phyloP scores from a whole-genome alignment of 2,329 filamentous ascomycete species.

The Aspergillus sp. region DNA sequence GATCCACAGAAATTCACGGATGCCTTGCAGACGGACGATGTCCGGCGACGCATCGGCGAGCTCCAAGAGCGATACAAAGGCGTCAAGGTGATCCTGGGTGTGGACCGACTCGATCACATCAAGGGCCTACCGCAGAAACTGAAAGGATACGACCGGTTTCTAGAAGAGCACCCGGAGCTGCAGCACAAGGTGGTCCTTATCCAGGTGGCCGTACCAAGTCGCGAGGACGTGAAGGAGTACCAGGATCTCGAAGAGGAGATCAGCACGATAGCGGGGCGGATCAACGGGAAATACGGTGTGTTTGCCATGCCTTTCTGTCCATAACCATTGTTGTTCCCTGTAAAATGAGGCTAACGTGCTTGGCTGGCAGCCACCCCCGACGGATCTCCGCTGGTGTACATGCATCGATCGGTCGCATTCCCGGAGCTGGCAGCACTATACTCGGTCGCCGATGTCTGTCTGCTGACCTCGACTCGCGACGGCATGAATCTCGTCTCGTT shows the following conservation, averaged over 20 bases:
- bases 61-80: conserved; percentile 82
- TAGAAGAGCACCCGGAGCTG: conserved; percentile 90
- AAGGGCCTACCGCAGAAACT: conserved; percentile 95
- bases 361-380: conserved; percentile 67
- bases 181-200: conserved; percentile 90
- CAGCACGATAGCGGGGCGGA: conserved; percentile 87
- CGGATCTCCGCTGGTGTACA: conserved; percentile 94
- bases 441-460: conserved; percentile 79
- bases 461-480: conserved; percentile 86
- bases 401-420: conserved; percentile 90
- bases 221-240: conserved; percentile 87
- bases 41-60: conserved; percentile 74
- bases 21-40: conserved; percentile 70
- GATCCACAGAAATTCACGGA: conserved; percentile 91
- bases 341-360: not conserved
- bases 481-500: conserved; percentile 98
- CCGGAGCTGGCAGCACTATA: conserved; percentile 93
- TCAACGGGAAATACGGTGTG: conserved; percentile 82
- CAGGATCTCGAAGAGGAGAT: conserved; percentile 87
- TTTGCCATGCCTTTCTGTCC: not conserved
- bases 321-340: not conserved
- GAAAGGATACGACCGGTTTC: conserved; percentile 85
- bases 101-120: conserved; percentile 93
- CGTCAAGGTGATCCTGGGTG: conserved; percentile 87
- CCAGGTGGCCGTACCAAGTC: conserved; percentile 85